phyloP scores from a whole-genome alignment of 345 rosid species.

The Dipteronia dyeriana region DNA sequence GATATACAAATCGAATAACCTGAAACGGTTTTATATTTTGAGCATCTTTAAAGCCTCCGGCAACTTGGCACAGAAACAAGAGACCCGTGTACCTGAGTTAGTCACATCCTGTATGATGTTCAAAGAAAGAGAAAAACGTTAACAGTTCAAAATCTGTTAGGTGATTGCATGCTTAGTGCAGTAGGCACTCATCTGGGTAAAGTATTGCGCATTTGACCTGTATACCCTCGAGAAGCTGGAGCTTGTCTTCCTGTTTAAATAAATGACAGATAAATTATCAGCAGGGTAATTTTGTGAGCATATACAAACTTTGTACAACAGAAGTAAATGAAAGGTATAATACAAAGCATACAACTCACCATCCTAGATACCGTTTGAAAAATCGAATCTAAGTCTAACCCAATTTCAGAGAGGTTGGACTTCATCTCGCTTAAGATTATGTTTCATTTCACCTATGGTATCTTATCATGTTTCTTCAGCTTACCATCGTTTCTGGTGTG shows the following conservation, averaged over 20 bases:
- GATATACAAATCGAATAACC: conserved; percentile 39
- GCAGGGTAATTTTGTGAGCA: background rate
- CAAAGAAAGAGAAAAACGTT: conserved; percentile 1
- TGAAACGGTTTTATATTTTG: conserved; percentile 39
- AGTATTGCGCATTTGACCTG: conserved; percentile 46
- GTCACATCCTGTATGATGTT: conserved; percentile 55
- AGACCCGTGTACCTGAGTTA: conserved; percentile 77
- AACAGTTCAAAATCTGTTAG: conserved; percentile 7
- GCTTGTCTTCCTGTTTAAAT: conserved; percentile 76
- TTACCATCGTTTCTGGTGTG: background rate
- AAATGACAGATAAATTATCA: conserved; percentile 23
- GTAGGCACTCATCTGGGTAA: conserved; percentile 6
- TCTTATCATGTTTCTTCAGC: conserved; percentile 6
- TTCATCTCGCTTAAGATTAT: conserved; percentile 42
- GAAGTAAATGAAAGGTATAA: background rate
- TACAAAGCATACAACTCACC: conserved; percentile 50
- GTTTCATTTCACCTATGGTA: background rate
- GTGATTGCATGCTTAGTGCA: background rate
- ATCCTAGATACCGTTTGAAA: conserved; percentile 72
- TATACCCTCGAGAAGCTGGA: conserved; percentile 74
- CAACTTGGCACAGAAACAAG: conserved; percentile 66
- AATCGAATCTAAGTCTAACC: conserved; percentile 64
- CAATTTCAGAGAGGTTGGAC: conserved; percentile 76
- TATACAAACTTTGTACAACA: background rate
- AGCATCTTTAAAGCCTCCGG: conserved; percentile 60